A percentile compares a stretch with the other conserved stretches of the same genome.
Conservation (phyloP, 495 filamentous ascomycete genomes). For the Lineolata rhizophorae region DNA sequence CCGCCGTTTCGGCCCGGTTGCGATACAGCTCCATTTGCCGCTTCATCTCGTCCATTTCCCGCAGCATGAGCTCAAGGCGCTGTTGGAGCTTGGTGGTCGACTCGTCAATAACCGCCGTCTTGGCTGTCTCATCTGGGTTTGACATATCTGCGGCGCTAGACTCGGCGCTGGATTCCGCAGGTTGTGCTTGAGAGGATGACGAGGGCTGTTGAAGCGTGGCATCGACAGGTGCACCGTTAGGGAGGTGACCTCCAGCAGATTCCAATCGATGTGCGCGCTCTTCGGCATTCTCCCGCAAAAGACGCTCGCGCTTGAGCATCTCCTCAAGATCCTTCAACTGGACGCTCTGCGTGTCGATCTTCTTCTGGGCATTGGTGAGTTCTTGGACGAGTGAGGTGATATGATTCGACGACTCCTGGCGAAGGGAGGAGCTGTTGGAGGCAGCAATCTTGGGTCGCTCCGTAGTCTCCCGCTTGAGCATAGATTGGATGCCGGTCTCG, state of each 20-base stretch:
- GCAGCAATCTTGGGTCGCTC: conserved; percentile 41
- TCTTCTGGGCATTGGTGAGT: conserved; percentile 55
- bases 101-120: conserved; percentile 19
- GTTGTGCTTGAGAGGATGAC: conserved; percentile 4
- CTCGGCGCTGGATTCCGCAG: neutral
- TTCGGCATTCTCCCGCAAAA: conserved; percentile 65
- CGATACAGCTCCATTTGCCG: conserved; percentile 59
- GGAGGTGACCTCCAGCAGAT: too few species aligned
- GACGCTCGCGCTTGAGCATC: conserved; percentile 52
- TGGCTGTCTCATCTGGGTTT: too few species aligned
- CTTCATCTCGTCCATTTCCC: conserved; percentile 66
- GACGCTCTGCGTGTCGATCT: conserved; percentile 56
- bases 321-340: conserved; percentile 66
- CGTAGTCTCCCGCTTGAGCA: conserved; percentile 51
- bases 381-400: conserved; percentile 64
- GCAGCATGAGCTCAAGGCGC: conserved; percentile 55
- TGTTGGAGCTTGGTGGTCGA: conserved; percentile 33
- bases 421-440: conserved; percentile 21
- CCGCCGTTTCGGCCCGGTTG: conserved; percentile 55
- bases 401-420: conserved; percentile 30
- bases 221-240: too few species aligned
- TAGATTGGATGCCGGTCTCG: conserved; percentile 25
- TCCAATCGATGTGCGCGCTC: conserved; percentile 54
- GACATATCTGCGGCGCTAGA: conserved; percentile 6
- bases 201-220: conserved; percentile 8